These are phyloP conservation scores for Phalaenopsis hybrid DNA, from an alignment of 116 monocot species.

Conservation along the genomic window DNA sequence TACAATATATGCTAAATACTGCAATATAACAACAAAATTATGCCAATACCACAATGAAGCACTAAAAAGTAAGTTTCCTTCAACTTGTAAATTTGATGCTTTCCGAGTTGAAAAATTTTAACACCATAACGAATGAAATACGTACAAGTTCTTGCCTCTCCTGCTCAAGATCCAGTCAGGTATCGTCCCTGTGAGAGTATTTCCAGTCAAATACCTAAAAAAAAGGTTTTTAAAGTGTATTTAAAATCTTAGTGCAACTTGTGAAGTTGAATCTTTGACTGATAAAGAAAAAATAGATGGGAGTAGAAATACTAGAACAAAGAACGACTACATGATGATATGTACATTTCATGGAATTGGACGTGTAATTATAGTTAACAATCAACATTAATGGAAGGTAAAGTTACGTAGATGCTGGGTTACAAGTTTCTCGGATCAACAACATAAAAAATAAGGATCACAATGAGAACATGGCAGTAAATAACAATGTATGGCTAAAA, in stretches of 20 bases:
- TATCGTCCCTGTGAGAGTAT: constrained; percentile 53
- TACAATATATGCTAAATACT: constrained; percentile 4
- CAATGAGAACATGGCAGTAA: too few relatives aligned
- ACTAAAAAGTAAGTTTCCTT: background rate
- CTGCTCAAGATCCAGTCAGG: constrained; percentile 48
- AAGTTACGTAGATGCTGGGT: background rate
- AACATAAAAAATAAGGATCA: too few relatives aligned
- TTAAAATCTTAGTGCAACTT: background rate
- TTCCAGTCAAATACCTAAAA: constrained; percentile 61
- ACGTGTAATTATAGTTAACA: background rate
- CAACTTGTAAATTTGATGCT: background rate
- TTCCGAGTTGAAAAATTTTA: background rate
- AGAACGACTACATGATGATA: background rate
- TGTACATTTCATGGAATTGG: background rate
- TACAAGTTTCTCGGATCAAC: too few relatives aligned
- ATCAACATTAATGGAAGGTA: background rate
- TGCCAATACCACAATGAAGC: background rate
- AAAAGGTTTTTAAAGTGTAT: background rate
- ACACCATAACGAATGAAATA: constrained; percentile 8
- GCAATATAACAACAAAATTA: background rate
- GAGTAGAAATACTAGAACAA: background rate
- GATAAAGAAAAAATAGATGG: background rate
- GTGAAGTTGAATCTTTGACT: background rate
- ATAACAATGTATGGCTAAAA: too few relatives aligned
- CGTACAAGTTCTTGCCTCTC: constrained; percentile 57